Evolutionary conservation across 2,329 filamentous ascomycete species (phyloP).

Genomic region (Lizonia empirigonia): DNA sequence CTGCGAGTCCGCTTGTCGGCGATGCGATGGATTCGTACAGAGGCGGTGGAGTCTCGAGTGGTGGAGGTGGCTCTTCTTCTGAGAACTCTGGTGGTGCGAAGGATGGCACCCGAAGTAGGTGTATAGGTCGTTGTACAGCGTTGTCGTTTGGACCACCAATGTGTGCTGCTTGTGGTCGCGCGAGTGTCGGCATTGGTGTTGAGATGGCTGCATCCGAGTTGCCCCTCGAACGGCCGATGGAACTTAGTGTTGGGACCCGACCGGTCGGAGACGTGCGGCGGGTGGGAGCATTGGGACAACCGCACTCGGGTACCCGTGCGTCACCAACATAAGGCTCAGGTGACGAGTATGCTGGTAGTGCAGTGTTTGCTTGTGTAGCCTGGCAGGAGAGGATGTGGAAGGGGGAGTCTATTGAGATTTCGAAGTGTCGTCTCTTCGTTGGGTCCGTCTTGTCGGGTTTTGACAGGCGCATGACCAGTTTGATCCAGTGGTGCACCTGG

Average conservation of each 20-base stretch:
- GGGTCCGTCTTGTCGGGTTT: constrained; percentile 80
- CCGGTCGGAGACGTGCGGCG: constrained; percentile 56
- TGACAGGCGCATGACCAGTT: constrained; percentile 93
- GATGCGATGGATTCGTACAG: constrained; percentile 82
- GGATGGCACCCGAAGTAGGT: constrained; percentile 80
- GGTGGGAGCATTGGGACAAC: constrained; percentile 69
- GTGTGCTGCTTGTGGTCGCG: constrained; percentile 57
- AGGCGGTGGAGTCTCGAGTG: constrained; percentile 79
- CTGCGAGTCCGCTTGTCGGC: constrained; percentile 72
- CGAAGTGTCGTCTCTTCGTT: constrained; percentile 82
- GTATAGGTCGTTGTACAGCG: constrained; percentile 72
- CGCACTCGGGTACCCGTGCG: constrained; percentile 59
- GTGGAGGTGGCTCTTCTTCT: constrained; percentile 76
- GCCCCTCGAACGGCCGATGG: constrained; percentile 52
- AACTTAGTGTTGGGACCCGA: constrained; percentile 63
- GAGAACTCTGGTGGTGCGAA: constrained; percentile 89
- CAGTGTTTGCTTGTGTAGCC: constrained; percentile 88
- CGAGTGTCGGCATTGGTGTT: constrained; percentile 53
- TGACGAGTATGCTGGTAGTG: constrained; percentile 77
- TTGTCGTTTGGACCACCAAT: constrained; percentile 54
- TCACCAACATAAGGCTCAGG: constrained; percentile 50
- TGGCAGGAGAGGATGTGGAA: constrained; percentile 93
- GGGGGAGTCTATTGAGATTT: constrained; percentile 95
- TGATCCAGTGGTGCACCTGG: constrained; percentile 95
- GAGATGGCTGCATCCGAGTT: constrained; percentile 32